Evolutionary conservation across 2,329 filamentous ascomycete species (phyloP).

Genomic region (Alternaria brassicae): DNA sequence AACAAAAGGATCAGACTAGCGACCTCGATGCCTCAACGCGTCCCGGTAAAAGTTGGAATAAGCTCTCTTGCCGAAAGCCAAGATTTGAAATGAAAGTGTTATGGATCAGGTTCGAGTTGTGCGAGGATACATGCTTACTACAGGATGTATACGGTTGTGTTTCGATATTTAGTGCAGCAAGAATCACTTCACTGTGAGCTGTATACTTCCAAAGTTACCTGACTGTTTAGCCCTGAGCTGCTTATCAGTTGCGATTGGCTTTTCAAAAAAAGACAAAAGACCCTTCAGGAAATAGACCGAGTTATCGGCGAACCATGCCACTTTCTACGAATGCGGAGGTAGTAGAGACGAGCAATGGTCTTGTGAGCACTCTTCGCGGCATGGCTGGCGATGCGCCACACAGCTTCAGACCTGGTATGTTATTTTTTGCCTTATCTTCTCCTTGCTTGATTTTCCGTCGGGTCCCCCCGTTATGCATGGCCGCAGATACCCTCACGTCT

Average conservation of each 20-base stretch:
- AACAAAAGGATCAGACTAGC: constrained; percentile 19
- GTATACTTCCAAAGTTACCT: neutral
- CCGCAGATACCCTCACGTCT: neutral
- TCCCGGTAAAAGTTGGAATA: neutral
- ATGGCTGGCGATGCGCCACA: constrained; percentile 29
- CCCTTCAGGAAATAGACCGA: neutral
- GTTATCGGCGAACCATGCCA: constrained; percentile 34
- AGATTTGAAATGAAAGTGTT: neutral
- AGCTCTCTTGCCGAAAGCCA: neutral
- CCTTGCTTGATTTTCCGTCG: neutral
- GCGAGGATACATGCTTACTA: neutral
- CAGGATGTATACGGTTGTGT: neutral
- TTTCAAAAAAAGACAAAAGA: neutral
- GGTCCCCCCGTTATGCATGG: neutral
- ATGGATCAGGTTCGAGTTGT: neutral
- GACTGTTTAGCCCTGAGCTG: neutral
- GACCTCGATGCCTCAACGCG: neutral
- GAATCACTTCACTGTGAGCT: neutral
- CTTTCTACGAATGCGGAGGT: constrained; percentile 35
- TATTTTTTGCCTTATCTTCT: neutral
- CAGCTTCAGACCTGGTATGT: constrained; percentile 43
- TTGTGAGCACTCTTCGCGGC: constrained; percentile 36
- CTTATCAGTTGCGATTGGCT: neutral
- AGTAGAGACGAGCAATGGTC: constrained; percentile 38
- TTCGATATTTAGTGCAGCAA: neutral